These are phyloP conservation scores for Babesia divergens DNA, from an alignment of 169 alveolate species.

Conservation along the genomic window DNA sequence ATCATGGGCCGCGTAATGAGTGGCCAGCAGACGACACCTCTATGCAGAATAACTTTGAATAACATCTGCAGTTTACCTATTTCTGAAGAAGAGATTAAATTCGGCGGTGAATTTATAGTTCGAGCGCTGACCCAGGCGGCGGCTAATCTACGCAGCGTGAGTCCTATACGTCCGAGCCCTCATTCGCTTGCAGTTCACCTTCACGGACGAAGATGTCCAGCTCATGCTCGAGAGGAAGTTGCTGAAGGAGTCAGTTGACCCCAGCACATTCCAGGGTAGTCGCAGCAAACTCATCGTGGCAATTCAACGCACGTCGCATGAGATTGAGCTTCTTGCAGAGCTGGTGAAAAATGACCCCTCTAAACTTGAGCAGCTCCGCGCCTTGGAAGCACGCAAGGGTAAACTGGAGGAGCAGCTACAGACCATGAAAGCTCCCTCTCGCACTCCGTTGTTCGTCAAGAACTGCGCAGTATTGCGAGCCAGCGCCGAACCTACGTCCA, in stretches of 20 bases:
- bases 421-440: constrained; percentile 21
- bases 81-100: constrained; percentile 37
- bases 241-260: constrained; percentile 11
- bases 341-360: constrained; percentile 50
- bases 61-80: constrained; percentile 57
- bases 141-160: constrained; percentile 38
- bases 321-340: constrained; percentile 53
- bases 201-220: constrained; percentile 66
- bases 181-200: constrained; percentile 34
- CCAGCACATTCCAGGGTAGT: neutral
- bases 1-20: constrained; percentile 47
- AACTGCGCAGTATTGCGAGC: constrained; percentile 42
- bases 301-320: constrained; percentile 59
- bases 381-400: constrained; percentile 32
- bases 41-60: constrained; percentile 15
- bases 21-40: neutral
- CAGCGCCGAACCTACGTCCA: constrained; percentile 21
- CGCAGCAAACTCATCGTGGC: constrained; percentile 40
- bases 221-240: constrained; percentile 44
- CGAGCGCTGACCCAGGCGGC: constrained; percentile 38
- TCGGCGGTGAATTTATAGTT: constrained; percentile 49
- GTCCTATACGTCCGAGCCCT: neutral
- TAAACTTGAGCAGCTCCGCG: constrained; percentile 31
- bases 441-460: constrained; percentile 26
- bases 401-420: constrained; percentile 44